Percentiles rank a stretch among this genome's conserved stretches.
phyloP scores from a whole-genome alignment of 2,329 filamentous ascomycete genomes.

The Aspergillus sp. region DNA sequence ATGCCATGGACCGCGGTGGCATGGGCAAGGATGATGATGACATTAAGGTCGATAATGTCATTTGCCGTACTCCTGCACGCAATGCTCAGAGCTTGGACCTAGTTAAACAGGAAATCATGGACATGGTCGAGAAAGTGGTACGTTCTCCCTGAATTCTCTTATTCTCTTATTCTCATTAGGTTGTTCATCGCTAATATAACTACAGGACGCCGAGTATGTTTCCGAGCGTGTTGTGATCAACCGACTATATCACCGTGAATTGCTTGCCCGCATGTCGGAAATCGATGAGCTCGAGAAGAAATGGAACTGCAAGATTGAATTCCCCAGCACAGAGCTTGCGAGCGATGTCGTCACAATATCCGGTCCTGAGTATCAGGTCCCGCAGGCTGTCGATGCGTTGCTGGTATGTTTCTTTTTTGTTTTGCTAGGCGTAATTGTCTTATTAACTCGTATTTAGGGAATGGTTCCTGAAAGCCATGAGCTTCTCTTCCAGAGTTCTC shows the following conservation, averaged over 20 bases:
- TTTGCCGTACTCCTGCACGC: slow-evolving; percentile 93
- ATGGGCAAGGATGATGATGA: slow-evolving; percentile 96
- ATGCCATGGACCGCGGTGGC: slow-evolving; percentile 95
- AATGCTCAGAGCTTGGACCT: slow-evolving; percentile 96
- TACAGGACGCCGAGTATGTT: slow-evolving; percentile 89
- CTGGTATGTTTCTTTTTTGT: slow-evolving; percentile 54
- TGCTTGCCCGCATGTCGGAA: slow-evolving; percentile 82
- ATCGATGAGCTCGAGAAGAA: slow-evolving; percentile 97
- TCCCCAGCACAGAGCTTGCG: slow-evolving; percentile 94
- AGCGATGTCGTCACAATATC: slow-evolving; percentile 95
- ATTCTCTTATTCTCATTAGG: background rate
- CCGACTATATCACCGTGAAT: slow-evolving; percentile 89
- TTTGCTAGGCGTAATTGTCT: background rate
- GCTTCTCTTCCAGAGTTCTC: slow-evolving; percentile 74
- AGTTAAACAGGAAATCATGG: slow-evolving; percentile 98
- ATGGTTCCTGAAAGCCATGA: slow-evolving; percentile 98
- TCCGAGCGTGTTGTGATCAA: slow-evolving; percentile 92
- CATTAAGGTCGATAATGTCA: slow-evolving; percentile 97
- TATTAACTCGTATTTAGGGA: slow-evolving; percentile 53
- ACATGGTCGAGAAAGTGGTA: slow-evolving; percentile 96
- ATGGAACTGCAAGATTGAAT: slow-evolving; percentile 99
- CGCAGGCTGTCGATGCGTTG: slow-evolving; percentile 93
- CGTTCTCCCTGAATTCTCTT: slow-evolving; percentile 35
- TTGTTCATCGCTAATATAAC: background rate
- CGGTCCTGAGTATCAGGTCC: slow-evolving; percentile 96